Conservation (phyloP, 805 yeast genomes). For the Saturnispora kantuleensis region DNA sequence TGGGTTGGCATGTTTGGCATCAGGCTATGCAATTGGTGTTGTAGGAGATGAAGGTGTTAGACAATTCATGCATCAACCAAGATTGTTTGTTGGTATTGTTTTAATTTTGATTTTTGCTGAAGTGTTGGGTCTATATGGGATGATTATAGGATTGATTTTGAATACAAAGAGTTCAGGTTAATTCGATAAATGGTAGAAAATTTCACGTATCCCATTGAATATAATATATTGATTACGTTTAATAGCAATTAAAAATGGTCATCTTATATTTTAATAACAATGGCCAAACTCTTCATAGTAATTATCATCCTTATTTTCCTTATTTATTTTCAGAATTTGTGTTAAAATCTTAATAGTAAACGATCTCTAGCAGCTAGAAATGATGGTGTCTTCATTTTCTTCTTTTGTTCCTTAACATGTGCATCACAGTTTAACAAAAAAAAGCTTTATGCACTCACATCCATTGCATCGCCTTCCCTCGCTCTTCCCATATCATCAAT, state of each 20-base stretch:
- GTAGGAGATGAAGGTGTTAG: constrained; percentile 99
- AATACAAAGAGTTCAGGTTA: constrained; percentile 78
- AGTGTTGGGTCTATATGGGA: constrained; percentile 91
- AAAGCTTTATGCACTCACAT: constrained; percentile 13
- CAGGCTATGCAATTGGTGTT: constrained; percentile 97
- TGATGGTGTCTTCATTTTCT: neutral
- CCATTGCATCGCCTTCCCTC: constrained; percentile 30
- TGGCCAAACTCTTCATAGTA: no score
- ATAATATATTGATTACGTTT: neutral
- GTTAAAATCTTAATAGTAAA: no score
- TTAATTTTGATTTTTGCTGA: constrained; percentile 96
- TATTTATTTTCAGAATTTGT: no score
- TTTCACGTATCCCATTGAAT: no score
- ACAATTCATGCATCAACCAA: constrained; percentile 95
- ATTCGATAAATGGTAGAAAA: neutral
- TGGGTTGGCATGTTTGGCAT: constrained; percentile 92
- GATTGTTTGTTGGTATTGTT: constrained; percentile 95
- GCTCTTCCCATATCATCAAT: constrained; percentile 76
- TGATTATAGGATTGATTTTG: constrained; percentile 87
- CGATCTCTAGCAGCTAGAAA: neutral
- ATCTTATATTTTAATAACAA: no score
- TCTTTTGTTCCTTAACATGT: neutral
- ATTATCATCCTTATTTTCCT: no score
- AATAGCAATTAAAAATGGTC: no score
- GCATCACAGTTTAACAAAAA: neutral